Evolutionary conservation across 108 stramenopile genomes (phyloP).

Genomic region (Cylindrotheca closterium): DNA sequence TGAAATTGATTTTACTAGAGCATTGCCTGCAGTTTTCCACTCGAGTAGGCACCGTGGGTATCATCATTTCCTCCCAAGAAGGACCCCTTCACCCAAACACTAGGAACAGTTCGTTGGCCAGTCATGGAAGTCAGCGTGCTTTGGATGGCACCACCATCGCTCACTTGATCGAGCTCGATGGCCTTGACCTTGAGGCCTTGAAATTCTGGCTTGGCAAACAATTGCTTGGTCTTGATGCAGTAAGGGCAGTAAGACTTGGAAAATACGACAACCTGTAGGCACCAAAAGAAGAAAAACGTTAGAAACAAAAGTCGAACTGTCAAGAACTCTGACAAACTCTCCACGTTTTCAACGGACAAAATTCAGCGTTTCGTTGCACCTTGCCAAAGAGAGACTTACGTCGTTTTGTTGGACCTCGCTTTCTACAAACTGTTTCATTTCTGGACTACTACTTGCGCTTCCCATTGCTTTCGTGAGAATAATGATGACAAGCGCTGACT

Average conservation of each 20-base stretch:
- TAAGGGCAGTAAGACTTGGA: conserved; percentile 63
- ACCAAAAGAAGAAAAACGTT: neutral
- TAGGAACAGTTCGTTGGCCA: conserved; percentile 72
- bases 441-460: neutral
- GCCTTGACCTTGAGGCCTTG: conserved; percentile 35
- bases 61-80: conserved; percentile 71
- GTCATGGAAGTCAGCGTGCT: conserved; percentile 32
- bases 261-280: conserved; percentile 50
- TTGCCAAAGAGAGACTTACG: too few species aligned
- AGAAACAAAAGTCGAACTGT: neutral
- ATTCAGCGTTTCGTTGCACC: neutral
- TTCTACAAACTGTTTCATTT: neutral
- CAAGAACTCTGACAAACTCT: too few species aligned
- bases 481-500: too few species aligned
- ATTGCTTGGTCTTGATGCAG: conserved; percentile 42
- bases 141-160: conserved; percentile 52
- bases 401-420: neutral
- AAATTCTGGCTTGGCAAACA: conserved; percentile 44
- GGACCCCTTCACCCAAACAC: conserved; percentile 63
- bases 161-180: conserved; percentile 57
- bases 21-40: conserved; percentile 57
- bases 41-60: conserved; percentile 48
- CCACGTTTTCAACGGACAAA: neutral
- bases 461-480: too few species aligned
- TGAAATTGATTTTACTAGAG: conserved; percentile 12